These are phyloP conservation scores for Closterium sp. DNA, from an alignment of 139 green algal species.

Conservation along the genomic window DNA sequence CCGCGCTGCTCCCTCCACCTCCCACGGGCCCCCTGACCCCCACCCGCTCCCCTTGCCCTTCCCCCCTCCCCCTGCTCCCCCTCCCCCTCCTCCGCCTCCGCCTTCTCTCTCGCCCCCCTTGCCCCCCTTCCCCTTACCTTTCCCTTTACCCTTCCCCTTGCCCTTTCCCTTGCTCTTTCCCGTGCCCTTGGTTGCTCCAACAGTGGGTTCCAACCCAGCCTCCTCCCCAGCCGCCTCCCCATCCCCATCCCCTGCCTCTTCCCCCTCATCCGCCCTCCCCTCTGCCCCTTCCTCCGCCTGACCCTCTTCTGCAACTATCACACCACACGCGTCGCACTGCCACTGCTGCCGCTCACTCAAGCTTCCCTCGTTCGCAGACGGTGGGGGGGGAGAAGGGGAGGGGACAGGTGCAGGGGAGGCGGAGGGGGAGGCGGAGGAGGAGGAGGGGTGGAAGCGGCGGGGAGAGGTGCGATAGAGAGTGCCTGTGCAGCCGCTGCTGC, in stretches of 20 bases:
- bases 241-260: neutral
- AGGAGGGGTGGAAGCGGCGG: neutral
- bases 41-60: neutral
- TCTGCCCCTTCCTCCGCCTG: neutral
- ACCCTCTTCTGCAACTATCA: neutral
- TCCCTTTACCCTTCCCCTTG: neutral
- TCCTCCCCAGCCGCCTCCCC: too few relatives aligned
- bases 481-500: neutral
- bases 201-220: too few relatives aligned
- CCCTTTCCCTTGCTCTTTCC: neutral
- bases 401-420: neutral
- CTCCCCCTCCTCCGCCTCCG: neutral
- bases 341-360: neutral
- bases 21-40: neutral
- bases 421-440: neutral
- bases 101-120: neutral
- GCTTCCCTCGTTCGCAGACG: neutral
- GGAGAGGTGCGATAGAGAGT: neutral
- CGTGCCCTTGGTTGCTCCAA: too few relatives aligned
- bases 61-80: too few relatives aligned
- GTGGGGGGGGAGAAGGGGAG: neutral
- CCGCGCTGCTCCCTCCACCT: neutral
- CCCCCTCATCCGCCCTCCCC: neutral
- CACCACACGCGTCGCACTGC: neutral
- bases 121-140: neutral